Conservation (phyloP, 2,329 filamentous ascomycete genomes). For the Massarina eburnea region DNA sequence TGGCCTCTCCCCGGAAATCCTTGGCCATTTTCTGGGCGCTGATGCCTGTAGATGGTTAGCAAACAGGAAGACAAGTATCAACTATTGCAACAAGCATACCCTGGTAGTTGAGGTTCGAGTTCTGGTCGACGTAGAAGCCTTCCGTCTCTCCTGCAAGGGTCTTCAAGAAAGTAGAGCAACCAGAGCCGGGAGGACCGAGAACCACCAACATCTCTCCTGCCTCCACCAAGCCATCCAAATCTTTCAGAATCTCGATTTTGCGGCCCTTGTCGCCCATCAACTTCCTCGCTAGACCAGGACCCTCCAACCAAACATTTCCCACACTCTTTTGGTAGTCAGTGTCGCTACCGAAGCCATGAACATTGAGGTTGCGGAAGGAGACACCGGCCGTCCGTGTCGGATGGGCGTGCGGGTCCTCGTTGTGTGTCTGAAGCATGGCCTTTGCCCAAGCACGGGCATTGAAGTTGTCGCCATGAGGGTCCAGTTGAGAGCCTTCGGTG, state of each 20-base stretch:
- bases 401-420: conserved; percentile 44
- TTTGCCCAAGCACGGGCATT: conserved; percentile 53
- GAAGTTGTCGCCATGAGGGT: conserved; percentile 52
- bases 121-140: conserved; percentile 71
- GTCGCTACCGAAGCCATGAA: conserved; percentile 51
- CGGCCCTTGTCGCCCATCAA: conserved; percentile 36
- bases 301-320: conserved; percentile 49
- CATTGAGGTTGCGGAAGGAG: conserved; percentile 50
- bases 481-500: conserved; percentile 46
- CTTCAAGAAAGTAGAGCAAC: conserved; percentile 84
- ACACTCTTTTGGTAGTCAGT: conserved; percentile 57
- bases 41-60: conserved; percentile 52
- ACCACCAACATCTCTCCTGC: conserved; percentile 77
- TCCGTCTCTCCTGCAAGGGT: conserved; percentile 81
- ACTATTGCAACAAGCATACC: conserved; percentile 44
- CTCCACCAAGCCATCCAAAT: conserved; percentile 68
- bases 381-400: conserved; percentile 50
- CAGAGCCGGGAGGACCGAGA: conserved; percentile 67
- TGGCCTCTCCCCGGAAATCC: conserved; percentile 78
- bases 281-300: conserved; percentile 40
- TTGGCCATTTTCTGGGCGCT: conserved; percentile 74
- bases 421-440: conserved; percentile 51
- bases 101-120: conserved; percentile 80
- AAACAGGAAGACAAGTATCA: background rate
- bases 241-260: conserved; percentile 65